These are phyloP conservation scores for Serpula lacrymans DNA, from an alignment of 768 basidiomycete species.

Conservation along the genomic window DNA sequence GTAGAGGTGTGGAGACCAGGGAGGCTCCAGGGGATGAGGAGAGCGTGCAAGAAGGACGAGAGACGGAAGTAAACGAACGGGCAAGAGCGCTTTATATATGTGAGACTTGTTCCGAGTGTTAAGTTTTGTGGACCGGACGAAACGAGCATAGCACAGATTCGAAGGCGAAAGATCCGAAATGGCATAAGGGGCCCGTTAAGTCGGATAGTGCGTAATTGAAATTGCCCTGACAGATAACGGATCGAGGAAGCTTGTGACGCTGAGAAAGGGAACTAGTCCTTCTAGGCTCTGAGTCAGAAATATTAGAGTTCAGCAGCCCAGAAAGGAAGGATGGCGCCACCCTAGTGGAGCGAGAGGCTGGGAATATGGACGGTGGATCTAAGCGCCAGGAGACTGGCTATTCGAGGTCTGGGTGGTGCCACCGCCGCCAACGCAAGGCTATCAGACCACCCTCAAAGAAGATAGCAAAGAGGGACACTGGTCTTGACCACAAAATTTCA, in stretches of 20 bases:
- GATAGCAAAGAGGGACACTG: too few relatives aligned
- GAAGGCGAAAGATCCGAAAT: slow-evolving; percentile 49
- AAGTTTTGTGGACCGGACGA: slow-evolving; percentile 6
- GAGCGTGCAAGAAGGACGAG: slow-evolving; percentile 14
- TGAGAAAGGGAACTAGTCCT: slow-evolving; percentile 16
- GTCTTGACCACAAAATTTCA: neutral
- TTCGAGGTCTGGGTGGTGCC: too few relatives aligned
- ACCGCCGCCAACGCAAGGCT: too few relatives aligned
- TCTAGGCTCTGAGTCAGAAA: slow-evolving; percentile 13
- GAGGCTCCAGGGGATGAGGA: slow-evolving; percentile 8
- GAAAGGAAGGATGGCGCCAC: slow-evolving; percentile 50
- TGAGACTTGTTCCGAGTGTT: slow-evolving; percentile 22
- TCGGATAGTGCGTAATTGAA: slow-evolving; percentile 30
- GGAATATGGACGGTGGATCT: slow-evolving; percentile 15
- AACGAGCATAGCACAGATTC: slow-evolving; percentile 10
- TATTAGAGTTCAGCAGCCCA: slow-evolving; percentile 25
- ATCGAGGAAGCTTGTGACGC: slow-evolving; percentile 22
- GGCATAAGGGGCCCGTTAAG: slow-evolving; percentile 20
- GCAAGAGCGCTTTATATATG: slow-evolving; percentile 30
- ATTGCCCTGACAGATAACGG: slow-evolving; percentile 29
- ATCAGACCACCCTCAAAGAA: too few relatives aligned
- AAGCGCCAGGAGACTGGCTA: slow-evolving; percentile 9
- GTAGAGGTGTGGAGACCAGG: slow-evolving; percentile 7
- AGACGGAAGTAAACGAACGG: slow-evolving; percentile 14
- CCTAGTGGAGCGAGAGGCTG: slow-evolving; percentile 38